These are phyloP conservation scores for Danielia oregonensis DNA, from an alignment of 805 yeast genomes.

Conservation along the genomic window DNA sequence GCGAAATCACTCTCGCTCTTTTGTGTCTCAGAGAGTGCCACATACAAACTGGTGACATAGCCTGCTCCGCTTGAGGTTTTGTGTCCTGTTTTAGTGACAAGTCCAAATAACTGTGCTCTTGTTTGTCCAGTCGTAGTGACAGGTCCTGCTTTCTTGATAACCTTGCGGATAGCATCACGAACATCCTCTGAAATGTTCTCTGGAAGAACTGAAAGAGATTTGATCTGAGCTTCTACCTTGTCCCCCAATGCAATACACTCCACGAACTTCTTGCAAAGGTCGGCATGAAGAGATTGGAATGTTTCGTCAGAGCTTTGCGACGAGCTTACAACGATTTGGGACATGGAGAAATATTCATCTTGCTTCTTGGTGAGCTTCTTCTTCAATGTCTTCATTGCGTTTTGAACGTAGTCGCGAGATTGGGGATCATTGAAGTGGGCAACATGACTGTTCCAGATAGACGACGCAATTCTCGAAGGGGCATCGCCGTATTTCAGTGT, in stretches of 20 bases:
- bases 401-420: conserved; percentile 4
- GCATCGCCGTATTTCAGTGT: too few species aligned
- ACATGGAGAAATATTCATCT: conserved; percentile 6
- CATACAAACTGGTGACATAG: conserved; percentile 10
- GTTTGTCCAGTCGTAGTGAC: conserved; percentile 1
- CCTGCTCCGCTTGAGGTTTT: neutral
- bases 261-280: conserved; percentile 4
- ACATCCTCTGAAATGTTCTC: neutral
- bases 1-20: neutral
- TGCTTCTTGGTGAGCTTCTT: neutral
- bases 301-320: conserved; percentile 2
- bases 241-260: too few species aligned
- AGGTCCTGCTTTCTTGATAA: conserved; percentile 8
- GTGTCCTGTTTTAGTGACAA: conserved; percentile 4
- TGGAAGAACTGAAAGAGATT: conserved; percentile 7
- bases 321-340: conserved; percentile 5
- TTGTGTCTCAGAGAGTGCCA: conserved; percentile 6
- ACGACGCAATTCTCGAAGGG: conserved; percentile 3
- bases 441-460: conserved; percentile 13
- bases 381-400: neutral
- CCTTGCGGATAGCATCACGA: neutral
- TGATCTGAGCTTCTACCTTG: conserved; percentile 4
- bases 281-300: neutral
- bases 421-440: conserved; percentile 15
- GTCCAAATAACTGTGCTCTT: conserved; percentile 6